Evolutionary conservation across 129 eudicot species (phyloP), one percentile per base, ranked within the genome.

Genomic region (Dittrichia graveolens): DNA sequence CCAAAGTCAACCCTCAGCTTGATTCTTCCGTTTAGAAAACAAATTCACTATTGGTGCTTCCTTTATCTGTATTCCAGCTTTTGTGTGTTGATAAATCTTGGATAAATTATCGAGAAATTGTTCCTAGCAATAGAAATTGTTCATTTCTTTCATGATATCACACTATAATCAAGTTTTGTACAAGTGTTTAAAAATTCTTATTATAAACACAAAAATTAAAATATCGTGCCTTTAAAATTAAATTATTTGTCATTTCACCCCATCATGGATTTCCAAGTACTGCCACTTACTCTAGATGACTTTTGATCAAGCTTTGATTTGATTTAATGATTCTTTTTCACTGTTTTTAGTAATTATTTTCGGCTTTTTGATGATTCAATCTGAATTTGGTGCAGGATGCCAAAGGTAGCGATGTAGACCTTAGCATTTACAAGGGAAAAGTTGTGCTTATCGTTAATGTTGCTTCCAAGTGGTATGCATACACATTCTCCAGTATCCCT

Each of bases 391-490:
- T 49, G 35, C 66, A 87, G 92, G 89, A 87, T 76, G 83, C 83
- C 15, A 84, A 65, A 11, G 92, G 89, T 53, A 81, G 81, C 8
- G 80, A 84, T 69, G 89, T 87, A 3, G 82, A 76, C 68, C 82
- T 87, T 67, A 76, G 77, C 72, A 16, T 65, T 16, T 87, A 84
- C 80, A 76, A 84, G 55, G 92, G 92, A 53, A 87, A 84, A 57
- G 92, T 84, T 60, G 53, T 87, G 9, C 82, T 87, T 74, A 76
- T 87, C 65, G 86, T 87, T 66, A 84, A 84, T 73, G 92, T 87
- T 65, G 92, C 92, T 59, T 87, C 92, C 68, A 74, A 74, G 73
- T 84, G 89, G 89, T 84, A 74, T 3, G 7, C 34, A 15, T 77
- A 57, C 6, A 13, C 34, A 10, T 31, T 56, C 37, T 62, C 69